These are phyloP conservation scores for Penicillium sp. DNA, from an alignment of 2,329 filamentous ascomycete species.

Conservation along the genomic window DNA sequence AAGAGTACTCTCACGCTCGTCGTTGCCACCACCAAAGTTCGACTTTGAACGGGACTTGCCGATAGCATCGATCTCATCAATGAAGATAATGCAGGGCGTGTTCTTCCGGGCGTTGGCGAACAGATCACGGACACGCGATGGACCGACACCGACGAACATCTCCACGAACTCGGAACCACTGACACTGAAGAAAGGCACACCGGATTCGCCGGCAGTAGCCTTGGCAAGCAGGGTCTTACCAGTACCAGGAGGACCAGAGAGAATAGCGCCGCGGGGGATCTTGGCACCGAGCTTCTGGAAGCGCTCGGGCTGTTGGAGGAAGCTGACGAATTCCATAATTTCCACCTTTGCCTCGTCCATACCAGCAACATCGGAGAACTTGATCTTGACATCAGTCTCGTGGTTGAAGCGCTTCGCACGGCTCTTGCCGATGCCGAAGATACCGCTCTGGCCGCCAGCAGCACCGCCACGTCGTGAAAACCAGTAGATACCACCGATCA, in stretches of 20 bases:
- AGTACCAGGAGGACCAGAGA: conserved; percentile 96
- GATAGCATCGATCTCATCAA: conserved; percentile 98
- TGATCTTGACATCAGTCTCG: conserved; percentile 93
- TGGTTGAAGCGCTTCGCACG: conserved; percentile 97
- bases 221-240: conserved; percentile 98
- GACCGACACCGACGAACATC: conserved; percentile 99
- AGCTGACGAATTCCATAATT: conserved; percentile 99
- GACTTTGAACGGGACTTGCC: conserved; percentile 85
- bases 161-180: conserved; percentile 99
- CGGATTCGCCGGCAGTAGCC: conserved; percentile 94
- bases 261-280: conserved; percentile 93
- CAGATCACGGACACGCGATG: conserved; percentile 89
- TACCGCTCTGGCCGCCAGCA: conserved; percentile 68
- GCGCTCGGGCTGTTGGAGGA: conserved; percentile 87
- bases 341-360: conserved; percentile 98
- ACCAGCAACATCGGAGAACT: conserved; percentile 93
- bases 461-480: conserved; percentile 71
- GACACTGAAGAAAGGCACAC: conserved; percentile 96
- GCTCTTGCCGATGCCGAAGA: conserved; percentile 96
- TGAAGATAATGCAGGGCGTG: conserved; percentile 98
- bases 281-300: conserved; percentile 96
- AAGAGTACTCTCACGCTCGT: conserved; percentile 93
- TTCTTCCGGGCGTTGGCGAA: conserved; percentile 95
- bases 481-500: conserved; percentile 82
- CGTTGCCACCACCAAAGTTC: conserved; percentile 85